Base-by-base conservation (phyloP, 768 basidiomycete genomes). In the Boletus reticuloceps region DNA sequence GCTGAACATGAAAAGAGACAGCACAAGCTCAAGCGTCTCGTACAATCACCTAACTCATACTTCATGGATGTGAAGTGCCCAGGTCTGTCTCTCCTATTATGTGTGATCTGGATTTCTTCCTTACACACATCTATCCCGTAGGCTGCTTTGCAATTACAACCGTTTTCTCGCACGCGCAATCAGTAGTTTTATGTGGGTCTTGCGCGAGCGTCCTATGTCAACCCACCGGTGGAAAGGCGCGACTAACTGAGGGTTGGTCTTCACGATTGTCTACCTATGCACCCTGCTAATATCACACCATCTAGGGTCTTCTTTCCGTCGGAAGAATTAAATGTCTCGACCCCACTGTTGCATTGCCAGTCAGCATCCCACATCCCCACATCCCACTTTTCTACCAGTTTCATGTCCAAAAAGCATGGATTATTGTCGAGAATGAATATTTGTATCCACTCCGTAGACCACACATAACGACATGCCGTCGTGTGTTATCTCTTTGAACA, bases 1-100 rank as follows among this genome's bases (percentile, higher is more conserved):
- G 75, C 83, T 63, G 91, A 93, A 73, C 75, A 84, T 66, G 91
- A 96, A 79, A 86, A 79, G 75, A 86, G 81, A 75, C 88, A 85
- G 75, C 96, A 98, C 89, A 98, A 98, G 83, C 91, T 98, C 75
- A 98, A 99, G 85, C 89, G 94, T 74, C 88, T 98, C 67, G 97
- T 99, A 65, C 97, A 98, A 78, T 88, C 88, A 50, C 97, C 97
- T 62, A 94, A 98, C 79, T 98, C 96, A 36, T 98, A 92, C 79
- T 98, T 98, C 79, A 98, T 99, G 97, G 97, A 99, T 69, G 95
- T 98, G 67, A 99, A 98, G 77, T 98, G 96, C 79, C 88, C 96
- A 66, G 94, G 92, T 93, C 58, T 56, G 86, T 77, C 17, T 36
- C 10, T 37, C 36, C 29, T 9, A 14, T 19, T 12, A 10, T 12